phyloP scores from a whole-genome alignment of 495 filamentous ascomycete genomes.

The Tuber aestivum region DNA sequence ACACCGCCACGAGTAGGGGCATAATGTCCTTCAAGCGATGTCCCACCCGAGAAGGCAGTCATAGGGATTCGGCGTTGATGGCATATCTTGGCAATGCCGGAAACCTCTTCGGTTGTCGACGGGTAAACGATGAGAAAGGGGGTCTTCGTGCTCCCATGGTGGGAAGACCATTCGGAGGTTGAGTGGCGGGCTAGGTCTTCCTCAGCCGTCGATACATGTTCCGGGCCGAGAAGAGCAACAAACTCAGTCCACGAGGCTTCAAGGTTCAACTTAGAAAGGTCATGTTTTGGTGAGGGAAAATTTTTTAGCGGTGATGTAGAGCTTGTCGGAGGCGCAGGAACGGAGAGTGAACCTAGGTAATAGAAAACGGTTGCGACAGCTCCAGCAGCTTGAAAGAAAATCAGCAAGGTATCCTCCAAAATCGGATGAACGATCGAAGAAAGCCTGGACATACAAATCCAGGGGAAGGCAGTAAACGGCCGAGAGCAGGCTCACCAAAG shows the following conservation, averaged over 20 bases:
- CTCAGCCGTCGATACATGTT: slow-evolving; percentile 71
- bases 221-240: slow-evolving; percentile 70
- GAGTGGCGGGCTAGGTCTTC: slow-evolving; percentile 66
- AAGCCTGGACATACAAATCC: not conserved
- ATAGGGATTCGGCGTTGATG: slow-evolving; percentile 65
- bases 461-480: not conserved
- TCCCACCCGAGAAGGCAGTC: slow-evolving; percentile 63
- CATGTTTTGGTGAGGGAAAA: slow-evolving; percentile 58
- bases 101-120: slow-evolving; percentile 61
- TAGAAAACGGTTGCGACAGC: slow-evolving; percentile 61
- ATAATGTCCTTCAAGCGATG: slow-evolving; percentile 74
- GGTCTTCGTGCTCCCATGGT: slow-evolving; percentile 47
- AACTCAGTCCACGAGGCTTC: slow-evolving; percentile 95
- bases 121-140: slow-evolving; percentile 65
- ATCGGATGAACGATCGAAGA: not conserved
- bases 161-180: slow-evolving; percentile 83
- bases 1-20: slow-evolving; percentile 68
- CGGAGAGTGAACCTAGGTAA: slow-evolving; percentile 60
- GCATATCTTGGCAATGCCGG: slow-evolving; percentile 67
- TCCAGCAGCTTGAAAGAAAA: slow-evolving; percentile 48
- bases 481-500: slow-evolving; percentile 44
- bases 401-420: not conserved
- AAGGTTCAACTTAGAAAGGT: slow-evolving; percentile 66
- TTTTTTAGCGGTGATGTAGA: slow-evolving; percentile 69
- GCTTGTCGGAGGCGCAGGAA: slow-evolving; percentile 53